Percentiles rank a stretch among this genome's conserved stretches.
Evolutionary conservation across 148 eudicot species (phyloP).

Genomic region (Vaccinium macrocarpon): DNA sequence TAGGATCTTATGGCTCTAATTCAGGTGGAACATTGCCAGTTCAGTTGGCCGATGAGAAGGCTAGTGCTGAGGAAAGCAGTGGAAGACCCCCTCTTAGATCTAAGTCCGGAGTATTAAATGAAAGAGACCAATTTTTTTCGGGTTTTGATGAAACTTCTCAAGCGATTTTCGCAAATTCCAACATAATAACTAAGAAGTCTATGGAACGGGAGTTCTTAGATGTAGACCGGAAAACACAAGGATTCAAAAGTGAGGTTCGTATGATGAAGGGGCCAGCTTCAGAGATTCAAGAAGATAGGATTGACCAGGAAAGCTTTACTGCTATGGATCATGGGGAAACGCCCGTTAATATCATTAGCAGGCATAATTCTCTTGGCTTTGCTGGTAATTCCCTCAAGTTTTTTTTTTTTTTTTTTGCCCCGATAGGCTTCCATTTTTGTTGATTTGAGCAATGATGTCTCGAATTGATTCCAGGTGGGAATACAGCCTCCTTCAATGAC

Average conservation of each 20-base stretch:
- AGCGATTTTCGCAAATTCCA: conserved; percentile 28
- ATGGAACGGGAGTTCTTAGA: conserved; percentile 35
- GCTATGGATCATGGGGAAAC: conserved; percentile 39
- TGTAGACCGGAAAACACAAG: conserved; percentile 35
- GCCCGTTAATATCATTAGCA: conserved; percentile 37
- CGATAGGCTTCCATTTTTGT: conserved; percentile 5
- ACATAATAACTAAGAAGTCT: conserved; percentile 31
- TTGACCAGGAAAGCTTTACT: conserved; percentile 41
- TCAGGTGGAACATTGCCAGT: conserved; percentile 43
- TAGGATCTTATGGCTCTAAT: conserved; percentile 54
- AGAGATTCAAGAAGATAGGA: conserved; percentile 41
- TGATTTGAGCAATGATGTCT: conserved; percentile 7
- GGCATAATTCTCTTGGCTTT: conserved; percentile 47
- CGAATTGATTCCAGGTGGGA: conserved; percentile 44
- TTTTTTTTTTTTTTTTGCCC: conserved; percentile 13
- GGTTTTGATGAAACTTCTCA: conserved; percentile 44
- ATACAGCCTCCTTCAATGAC: conserved; percentile 43
- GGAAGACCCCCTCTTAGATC: conserved; percentile 47
- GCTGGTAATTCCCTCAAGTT: conserved; percentile 43
- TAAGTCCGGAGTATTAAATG: conserved; percentile 46
- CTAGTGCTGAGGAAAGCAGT: conserved; percentile 35
- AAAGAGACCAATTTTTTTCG: conserved; percentile 38
- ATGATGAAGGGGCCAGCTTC: conserved; percentile 34
- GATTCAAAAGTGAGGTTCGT: conserved; percentile 33
- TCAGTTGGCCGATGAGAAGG: conserved; percentile 36